Conservation (phyloP, 2,329 filamentous ascomycete genomes). For the Clonostachys chloroleuca region DNA sequence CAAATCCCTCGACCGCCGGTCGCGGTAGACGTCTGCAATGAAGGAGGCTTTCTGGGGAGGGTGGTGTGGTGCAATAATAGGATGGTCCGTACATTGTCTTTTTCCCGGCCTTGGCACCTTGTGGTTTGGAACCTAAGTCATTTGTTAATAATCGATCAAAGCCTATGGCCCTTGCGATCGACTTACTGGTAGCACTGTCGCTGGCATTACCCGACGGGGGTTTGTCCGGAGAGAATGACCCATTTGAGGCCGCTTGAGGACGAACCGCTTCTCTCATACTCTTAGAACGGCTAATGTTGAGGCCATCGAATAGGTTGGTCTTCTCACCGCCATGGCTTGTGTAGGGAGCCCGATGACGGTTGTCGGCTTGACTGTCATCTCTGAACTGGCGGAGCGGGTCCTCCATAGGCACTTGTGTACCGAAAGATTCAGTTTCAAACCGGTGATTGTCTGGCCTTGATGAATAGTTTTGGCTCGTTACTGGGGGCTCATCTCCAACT, state of each 20-base stretch:
- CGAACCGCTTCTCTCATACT: constrained; percentile 30
- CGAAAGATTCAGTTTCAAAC: constrained; percentile 2
- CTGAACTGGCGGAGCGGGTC: constrained; percentile 45
- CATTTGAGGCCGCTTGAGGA: too few species aligned
- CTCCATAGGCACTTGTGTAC: constrained; percentile 16
- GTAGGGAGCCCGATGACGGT: constrained; percentile 55
- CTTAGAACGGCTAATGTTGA: constrained; percentile 34
- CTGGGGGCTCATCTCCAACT: constrained; percentile 47
- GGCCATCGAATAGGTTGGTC: constrained; percentile 50
- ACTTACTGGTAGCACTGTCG: neutral
- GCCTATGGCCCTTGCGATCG: too few species aligned
- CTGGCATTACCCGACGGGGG: neutral
- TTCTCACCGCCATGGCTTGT: constrained; percentile 52
- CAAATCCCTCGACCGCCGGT: too few species aligned
- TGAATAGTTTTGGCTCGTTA: constrained; percentile 45
- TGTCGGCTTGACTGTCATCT: constrained; percentile 34
- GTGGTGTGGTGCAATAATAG: constrained; percentile 3
- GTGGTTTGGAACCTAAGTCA: neutral
- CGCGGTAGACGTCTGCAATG: too few species aligned
- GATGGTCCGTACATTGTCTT: constrained; percentile 43
- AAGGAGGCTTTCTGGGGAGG: neutral
- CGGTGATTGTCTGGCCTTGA: constrained; percentile 16
- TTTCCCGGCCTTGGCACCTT: constrained; percentile 8
- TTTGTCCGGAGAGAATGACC: constrained; percentile 12
- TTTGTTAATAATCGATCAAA: too few species aligned